Evolutionary conservation across 2,329 filamentous ascomycete species (phyloP), one percentile per base, ranked within the genome.

Genomic region (Penicillium sp.): DNA sequence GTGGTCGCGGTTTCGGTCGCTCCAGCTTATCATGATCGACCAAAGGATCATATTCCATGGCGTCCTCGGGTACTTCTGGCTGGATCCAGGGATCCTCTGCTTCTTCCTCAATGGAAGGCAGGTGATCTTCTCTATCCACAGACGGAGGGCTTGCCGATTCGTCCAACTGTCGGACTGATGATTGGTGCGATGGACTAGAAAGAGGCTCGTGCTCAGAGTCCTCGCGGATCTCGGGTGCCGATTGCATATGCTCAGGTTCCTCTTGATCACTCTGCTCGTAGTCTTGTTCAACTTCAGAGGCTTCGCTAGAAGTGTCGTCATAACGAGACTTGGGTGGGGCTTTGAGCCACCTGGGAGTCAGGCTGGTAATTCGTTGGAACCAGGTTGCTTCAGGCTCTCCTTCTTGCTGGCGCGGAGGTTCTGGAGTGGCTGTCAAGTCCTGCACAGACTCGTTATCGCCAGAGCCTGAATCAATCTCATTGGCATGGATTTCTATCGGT

Each of bases 341-440:
- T 66, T 68, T 72, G 50, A 74, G 53, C 71, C 71, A 74, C 53
- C 64, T 61, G 16, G 71, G 71, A 2, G 71, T 74, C 31, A 73
- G 60, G 59, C 63, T 72, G 24, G 69, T 69, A 22, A 74, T 68
- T 57, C 58, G 70, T 52, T 69, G 66, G 50, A 75, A 74, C 75
- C 73, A 77, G 56, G 73, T 72, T 59, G 72, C 65, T 41, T 47
- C 52, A 62, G 61, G 35, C 63, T 58, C 33, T 41, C 57, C 33
- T 41, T 53, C 59, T 21, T 56, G 49, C 21, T 56, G 60, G 24
- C 48, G 64, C 44, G 58, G 41, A 48, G 49, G 60, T 26, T 60
- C 55, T 21, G 70, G 70, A 33, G 70, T 73, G 24, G 62, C 55
- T 24, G 60, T 52, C 21, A 59, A 50, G 44, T 61, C 47, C 48